phyloP scores from a whole-genome alignment of 2,329 filamentous ascomycete genomes.

The Purpureocillium takamizusanense region DNA sequence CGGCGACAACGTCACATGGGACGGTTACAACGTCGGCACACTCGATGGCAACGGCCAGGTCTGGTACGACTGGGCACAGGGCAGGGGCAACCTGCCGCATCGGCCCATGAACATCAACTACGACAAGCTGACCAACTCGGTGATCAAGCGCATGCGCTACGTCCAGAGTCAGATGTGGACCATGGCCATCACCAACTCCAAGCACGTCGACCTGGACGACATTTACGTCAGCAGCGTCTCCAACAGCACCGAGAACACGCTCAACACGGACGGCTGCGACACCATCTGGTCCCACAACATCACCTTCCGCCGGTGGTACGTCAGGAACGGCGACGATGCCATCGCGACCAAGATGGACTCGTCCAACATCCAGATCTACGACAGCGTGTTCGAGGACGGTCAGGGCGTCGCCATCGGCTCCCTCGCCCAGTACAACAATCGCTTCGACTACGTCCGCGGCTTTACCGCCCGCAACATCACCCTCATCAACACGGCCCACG shows the following conservation, averaged over 20 bases:
- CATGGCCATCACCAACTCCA: slow-evolving; percentile 41
- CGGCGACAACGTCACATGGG: slow-evolving; percentile 38
- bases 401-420: slow-evolving; percentile 47
- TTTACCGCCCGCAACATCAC: slow-evolving; percentile 37
- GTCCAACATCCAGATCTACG: slow-evolving; percentile 41
- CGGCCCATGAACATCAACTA: slow-evolving; percentile 43
- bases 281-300: slow-evolving; percentile 44
- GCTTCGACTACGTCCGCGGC: slow-evolving; percentile 39
- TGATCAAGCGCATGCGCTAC: slow-evolving; percentile 38
- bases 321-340: slow-evolving; percentile 43
- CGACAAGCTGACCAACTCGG: slow-evolving; percentile 33
- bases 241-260: slow-evolving; percentile 17
- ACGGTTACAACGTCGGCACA: slow-evolving; percentile 41
- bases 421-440: slow-evolving; percentile 43
- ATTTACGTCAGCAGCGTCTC: slow-evolving; percentile 45
- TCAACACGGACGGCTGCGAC: slow-evolving; percentile 36
- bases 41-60: slow-evolving; percentile 51
- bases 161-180: slow-evolving; percentile 54
- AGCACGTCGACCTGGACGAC: slow-evolving; percentile 35
- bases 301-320: slow-evolving; percentile 37
- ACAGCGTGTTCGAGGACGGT: slow-evolving; percentile 39
- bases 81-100: slow-evolving; percentile 33
- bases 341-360: slow-evolving; percentile 47
- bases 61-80: slow-evolving; percentile 45
- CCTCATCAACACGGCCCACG: slow-evolving; percentile 35